Base-by-base conservation (phyloP, 192 early-diverging fungal species). In the Rhizophagus clarus region DNA sequence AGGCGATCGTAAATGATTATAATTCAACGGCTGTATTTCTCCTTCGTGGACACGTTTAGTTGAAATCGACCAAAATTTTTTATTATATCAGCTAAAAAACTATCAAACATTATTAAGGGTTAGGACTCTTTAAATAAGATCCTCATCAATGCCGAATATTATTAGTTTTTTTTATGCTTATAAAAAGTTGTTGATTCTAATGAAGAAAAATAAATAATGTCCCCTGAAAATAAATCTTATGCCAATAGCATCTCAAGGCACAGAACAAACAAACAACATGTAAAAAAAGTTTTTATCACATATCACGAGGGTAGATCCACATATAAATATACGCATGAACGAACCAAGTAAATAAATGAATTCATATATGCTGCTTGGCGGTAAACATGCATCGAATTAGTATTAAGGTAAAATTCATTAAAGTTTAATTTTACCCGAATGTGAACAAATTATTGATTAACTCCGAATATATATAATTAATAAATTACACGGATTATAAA, bases 221-320 rank as follows among this genome's bases (percentile, higher is more conserved):
- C 26, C 64, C 64, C 64, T 20, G 12, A 17, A 67, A 5, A 28
- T 12, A 67, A 29, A 1, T 32, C 28, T 12, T 10, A 20, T 26
- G n/a, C n/a, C 62, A 28, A 28, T 26, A n/a, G 14, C n/a, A 26
- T 22, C 62, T 24, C n/a, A 28, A 63, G 9, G n/a, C 26, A n/a
- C 62, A 28, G 62, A n/a, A 63, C 62, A 63, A 28, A 63, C 62
- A 63, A 63, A 63, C 7, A 63, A 63, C 7, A 63, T 28, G 62
- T 9, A 63, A 28, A 26, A 63, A 28, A 12, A 12, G 24, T 28
- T 26, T 61, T 24, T 26, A 63, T 63, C 26, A 24, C 42, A 45
- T 45, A 45, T 12, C 42, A 45, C 42, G 42, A 45, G 42, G 40
- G 42, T 45, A 45, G 40, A 40, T 40, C 40, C 8, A 40, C 0